Conservation (phyloP, 345 rosid genomes). For the Erucastrum elatum region DNA sequence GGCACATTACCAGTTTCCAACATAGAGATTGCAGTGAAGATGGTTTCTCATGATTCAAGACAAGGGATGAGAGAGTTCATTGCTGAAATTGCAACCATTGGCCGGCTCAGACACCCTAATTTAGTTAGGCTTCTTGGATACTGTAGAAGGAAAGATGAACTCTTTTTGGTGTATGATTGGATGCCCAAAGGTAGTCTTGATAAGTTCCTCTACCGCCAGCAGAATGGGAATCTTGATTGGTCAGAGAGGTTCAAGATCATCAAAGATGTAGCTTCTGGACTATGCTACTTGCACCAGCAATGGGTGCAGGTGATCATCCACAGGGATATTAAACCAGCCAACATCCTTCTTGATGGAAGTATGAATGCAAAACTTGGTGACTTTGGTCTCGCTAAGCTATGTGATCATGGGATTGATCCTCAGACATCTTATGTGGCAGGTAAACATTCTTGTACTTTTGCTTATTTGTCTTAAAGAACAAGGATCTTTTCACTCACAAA, state of each 20-base stretch:
- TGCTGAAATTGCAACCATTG: conserved; percentile 30
- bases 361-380: conserved; percentile 72
- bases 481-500: background rate
- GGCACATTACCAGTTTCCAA: conserved; percentile 17
- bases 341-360: conserved; percentile 57
- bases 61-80: conserved; percentile 23
- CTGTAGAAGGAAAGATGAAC: conserved; percentile 17
- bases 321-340: conserved; percentile 70
- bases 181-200: conserved; percentile 69
- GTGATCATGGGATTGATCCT: conserved; percentile 52
- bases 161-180: conserved; percentile 58
- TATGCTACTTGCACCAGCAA: conserved; percentile 28
- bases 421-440: conserved; percentile 55
- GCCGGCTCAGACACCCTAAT: conserved; percentile 12
- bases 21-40: conserved; percentile 1
- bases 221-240: conserved; percentile 47
- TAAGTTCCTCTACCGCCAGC: conserved; percentile 38
- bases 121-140: conserved; percentile 12
- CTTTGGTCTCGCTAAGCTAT: conserved; percentile 71
- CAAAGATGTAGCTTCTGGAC: conserved; percentile 56
- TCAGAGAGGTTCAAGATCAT: conserved; percentile 46
- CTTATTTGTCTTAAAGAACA: background rate
- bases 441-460: background rate
- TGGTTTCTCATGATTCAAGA: conserved; percentile 26
- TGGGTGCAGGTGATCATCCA: conserved; percentile 75